Evolutionary conservation across 176 grass and related monocot species (phyloP), one percentile per base, ranked within the genome.

Genomic region (Typha latifolia): DNA sequence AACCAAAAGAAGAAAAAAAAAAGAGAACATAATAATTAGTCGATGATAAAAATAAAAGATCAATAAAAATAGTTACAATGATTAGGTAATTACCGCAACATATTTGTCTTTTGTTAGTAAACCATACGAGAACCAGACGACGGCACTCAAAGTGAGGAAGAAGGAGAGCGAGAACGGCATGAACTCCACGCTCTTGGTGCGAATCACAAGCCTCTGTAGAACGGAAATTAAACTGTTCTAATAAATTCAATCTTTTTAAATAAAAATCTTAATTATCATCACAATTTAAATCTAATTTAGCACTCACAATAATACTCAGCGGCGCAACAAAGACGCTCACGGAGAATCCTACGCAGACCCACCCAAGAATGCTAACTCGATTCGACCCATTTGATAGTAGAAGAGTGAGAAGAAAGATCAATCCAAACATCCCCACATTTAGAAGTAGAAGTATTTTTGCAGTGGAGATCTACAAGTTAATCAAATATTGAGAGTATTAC

Each of bases 121-220:
- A 20, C 92, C 92, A 84, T 96, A 96, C 11, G 57, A 65, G 80
- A 96, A 96, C 92, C 92, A 96, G 66, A 96, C 64, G 34, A 91
- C 71, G 0, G 92, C 92, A 76, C 82, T 96, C 16, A 96, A 16
- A 15, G 90, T 86, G 66, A 96, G 85, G 82, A 79, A 86, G 71
- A 96, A 84, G 61, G 92, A 91, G 5, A 91, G 77, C 49, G 79
- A 84, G 74, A 91, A 82, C n/a, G 92, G 92, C 92, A 96, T 96
- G 87, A 91, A 96, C 82, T 96, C 92, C 67, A 96, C 92, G 76
- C 92, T 96, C 82, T 91, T 91, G 64, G 92, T 96, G 12, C 82
- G 85, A 69, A 96, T 86, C 37, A 96, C 92, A 62, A 86, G 80
- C 57, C 88, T 79, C 91, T 96, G 84, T 67, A 67, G 23, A 12